These are phyloP conservation scores for Metschnikowia proteae DNA, from an alignment of 805 yeast genomes.

Conservation along the genomic window DNA sequence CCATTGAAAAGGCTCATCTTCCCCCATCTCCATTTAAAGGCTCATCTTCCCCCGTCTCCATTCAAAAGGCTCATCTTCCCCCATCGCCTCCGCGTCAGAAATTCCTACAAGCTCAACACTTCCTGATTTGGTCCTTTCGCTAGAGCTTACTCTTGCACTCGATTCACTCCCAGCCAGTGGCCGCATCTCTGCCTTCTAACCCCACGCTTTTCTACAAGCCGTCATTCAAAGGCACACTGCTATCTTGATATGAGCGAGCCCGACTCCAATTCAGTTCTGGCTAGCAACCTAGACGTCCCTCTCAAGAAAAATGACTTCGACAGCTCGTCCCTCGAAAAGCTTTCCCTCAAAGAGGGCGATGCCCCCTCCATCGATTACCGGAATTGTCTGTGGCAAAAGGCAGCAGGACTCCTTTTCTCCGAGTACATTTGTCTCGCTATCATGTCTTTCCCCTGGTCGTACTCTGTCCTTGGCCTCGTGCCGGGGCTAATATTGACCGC, in stretches of 20 bases:
- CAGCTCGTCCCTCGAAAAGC: constrained; percentile 4
- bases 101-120: too few relatives aligned
- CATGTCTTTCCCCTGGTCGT: constrained; percentile 66
- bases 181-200: too few relatives aligned
- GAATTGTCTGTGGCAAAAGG: constrained; percentile 54
- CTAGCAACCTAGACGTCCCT: too few relatives aligned
- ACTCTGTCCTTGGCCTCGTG: constrained; percentile 54
- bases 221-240: too few relatives aligned
- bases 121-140: too few relatives aligned
- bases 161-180: too few relatives aligned
- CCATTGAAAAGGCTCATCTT: neutral
- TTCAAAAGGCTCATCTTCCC: too few relatives aligned
- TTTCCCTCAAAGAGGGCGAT: constrained; percentile 5
- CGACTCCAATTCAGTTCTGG: too few relatives aligned
- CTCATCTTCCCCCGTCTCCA: neutral
- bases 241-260: neutral
- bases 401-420: constrained; percentile 56
- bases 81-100: too few relatives aligned
- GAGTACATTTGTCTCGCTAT: constrained; percentile 62
- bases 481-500: constrained; percentile 56
- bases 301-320: neutral
- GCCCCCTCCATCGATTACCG: constrained; percentile 40
- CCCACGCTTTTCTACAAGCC: too few relatives aligned
- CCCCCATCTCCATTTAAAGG: neutral
- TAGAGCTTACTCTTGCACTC: too few relatives aligned